Base-by-base conservation (phyloP, 345 rosid genomes). In the Euphorbia lathyris region DNA sequence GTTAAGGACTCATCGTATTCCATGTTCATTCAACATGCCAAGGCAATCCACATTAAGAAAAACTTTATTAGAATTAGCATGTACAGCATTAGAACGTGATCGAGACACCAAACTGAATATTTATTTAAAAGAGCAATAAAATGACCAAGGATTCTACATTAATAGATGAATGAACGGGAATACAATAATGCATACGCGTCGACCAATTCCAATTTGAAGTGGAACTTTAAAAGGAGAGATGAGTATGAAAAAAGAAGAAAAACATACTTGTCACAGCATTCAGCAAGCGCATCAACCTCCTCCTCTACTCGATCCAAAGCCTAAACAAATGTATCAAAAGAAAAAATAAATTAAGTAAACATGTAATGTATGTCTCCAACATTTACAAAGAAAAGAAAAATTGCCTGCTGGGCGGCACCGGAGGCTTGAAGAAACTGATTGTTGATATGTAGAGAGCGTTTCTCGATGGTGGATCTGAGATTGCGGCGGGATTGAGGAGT, bases 401-500 rank as follows among this genome's bases (percentile, higher is more conserved):
- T 11, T 10, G 80, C 91, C 64, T 72, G 84, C 82, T 92, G 99
- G 43, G 98, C 85, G 42, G 91, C 71, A 50, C 78, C 72, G 43
- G 97, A 90, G 51, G 98, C 94, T 7, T 66, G 85, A 11, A 95
- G 94, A 65, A 95, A 95, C 67, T 92, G 92, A 26, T 69, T 74
- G 61, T 95, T 88, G 86, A 95, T 90, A 76, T 80, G 75, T 64
- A 95, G 98, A 51, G 98, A 84, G 50, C 99, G 98, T 73, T 92
- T 87, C 89, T 95, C 98, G 72, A 95, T 84, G 82, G 98, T 84
- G 78, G 98, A 95, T 90, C 98, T 84, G 82, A 95, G 99, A 77
- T 90, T 90, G 73, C 97, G 97, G 14, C 99, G 94, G 1, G 90
- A 78, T 73, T 89, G 96, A 5, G 97, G 87, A 42, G 91, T 90